Percentiles rank a stretch among this genome's conserved stretches.
These are phyloP conservation scores for Thermothielavioides terrestris DNA, from an alignment of 495 filamentous ascomycete species.

Conservation along the genomic window DNA sequence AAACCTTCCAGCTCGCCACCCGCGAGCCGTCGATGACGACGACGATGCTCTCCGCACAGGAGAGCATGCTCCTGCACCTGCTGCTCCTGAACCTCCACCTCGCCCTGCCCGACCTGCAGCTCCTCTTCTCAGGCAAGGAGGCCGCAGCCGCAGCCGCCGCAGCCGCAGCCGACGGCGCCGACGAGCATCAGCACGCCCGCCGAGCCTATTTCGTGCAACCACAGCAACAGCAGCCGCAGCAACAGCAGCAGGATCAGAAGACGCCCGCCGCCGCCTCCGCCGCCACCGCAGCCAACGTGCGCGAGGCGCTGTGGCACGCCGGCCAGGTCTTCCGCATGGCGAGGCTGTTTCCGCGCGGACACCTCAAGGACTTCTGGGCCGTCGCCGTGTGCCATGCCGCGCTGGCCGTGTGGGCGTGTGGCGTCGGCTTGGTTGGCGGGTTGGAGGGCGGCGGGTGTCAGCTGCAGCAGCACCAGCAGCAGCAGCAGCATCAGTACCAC, in stretches of 20 bases:
- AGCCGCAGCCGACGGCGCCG: too few relatives aligned
- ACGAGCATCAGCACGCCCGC: conserved; percentile 55
- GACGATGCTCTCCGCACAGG: conserved; percentile 25
- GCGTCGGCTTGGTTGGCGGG: conserved; percentile 35
- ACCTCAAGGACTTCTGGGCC: conserved; percentile 50
- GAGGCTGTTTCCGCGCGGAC: conserved; percentile 36
- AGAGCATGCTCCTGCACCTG: conserved; percentile 45
- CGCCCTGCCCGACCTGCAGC: conserved; percentile 55
- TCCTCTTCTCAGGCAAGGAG: conserved; percentile 55
- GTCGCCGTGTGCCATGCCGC: conserved; percentile 53
- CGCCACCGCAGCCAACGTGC: conserved; percentile 38
- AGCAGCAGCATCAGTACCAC: neutral
- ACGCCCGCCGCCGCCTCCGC: conserved; percentile 32
- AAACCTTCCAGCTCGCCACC: conserved; percentile 22
- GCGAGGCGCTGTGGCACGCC: conserved; percentile 54
- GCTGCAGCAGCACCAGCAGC: neutral
- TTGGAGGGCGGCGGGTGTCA: conserved; percentile 1
- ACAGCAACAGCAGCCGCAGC: too few relatives aligned
- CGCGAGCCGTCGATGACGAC: conserved; percentile 20
- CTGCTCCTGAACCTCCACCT: conserved; percentile 52
- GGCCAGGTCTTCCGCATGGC: conserved; percentile 52
- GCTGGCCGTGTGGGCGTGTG: conserved; percentile 54
- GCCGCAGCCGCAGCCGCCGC: conserved; percentile 41
- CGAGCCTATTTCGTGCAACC: too few relatives aligned
- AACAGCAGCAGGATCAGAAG: too few relatives aligned